phyloP scores from a whole-genome alignment of 768 basidiomycete genomes.

The Mycena latifolia region DNA sequence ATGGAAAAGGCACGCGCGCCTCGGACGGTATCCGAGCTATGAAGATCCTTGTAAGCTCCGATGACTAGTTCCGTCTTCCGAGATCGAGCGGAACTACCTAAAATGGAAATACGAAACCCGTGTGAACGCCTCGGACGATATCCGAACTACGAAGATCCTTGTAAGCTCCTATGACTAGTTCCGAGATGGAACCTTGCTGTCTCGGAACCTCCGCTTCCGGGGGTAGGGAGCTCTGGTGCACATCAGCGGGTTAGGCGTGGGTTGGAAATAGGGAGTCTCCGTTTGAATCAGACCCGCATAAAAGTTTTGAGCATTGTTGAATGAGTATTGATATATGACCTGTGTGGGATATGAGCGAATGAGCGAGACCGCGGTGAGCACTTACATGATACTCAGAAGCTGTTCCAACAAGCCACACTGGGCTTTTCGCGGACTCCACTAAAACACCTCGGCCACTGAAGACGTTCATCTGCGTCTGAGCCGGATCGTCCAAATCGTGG shows the following conservation, averaged over 20 bases:
- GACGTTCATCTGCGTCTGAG: constrained; percentile 8
- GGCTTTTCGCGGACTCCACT: constrained; percentile 4
- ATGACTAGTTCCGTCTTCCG: no score
- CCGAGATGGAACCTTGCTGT: no score
- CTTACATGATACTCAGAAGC: constrained; percentile 20
- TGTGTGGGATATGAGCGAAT: neutral
- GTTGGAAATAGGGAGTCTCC: constrained; percentile 68
- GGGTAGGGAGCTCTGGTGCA: no score
- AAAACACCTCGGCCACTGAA: constrained; percentile 19
- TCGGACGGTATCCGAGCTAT: no score
- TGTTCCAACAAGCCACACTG: constrained; percentile 25
- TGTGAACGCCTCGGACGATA: no score
- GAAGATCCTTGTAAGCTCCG: no score
- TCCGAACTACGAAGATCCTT: no score
- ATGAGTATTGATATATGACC: constrained; percentile 52
- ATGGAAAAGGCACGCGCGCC: no score
- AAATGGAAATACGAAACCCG: no score
- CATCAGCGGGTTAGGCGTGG: constrained; percentile 55
- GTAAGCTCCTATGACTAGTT: no score
- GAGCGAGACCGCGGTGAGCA: constrained; percentile 27
- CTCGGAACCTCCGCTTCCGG: no score
- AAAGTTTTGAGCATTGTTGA: constrained; percentile 59
- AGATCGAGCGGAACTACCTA: no score
- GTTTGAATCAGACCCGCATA: constrained; percentile 67
- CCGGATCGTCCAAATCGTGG: constrained; percentile 21